phyloP scores from a whole-genome alignment of 1,139 yeast genomes.

The Taphrina deformans region DNA sequence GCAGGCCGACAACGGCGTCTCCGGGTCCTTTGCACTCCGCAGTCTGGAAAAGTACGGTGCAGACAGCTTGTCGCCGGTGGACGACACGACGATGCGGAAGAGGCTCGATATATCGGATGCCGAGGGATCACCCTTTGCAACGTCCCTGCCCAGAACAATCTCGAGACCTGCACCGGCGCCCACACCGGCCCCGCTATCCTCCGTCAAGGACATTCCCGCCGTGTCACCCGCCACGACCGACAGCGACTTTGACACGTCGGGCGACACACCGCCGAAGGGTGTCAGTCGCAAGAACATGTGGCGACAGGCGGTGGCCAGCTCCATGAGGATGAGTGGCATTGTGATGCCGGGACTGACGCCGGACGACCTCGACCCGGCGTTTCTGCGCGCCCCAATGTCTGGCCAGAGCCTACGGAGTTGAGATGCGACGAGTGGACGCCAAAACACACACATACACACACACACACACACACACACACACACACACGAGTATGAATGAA shows the following conservation, averaged over 20 bases:
- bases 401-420: neutral
- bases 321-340: conserved; percentile 30
- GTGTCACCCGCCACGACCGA: neutral
- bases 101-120: neutral
- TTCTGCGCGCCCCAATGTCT: neutral
- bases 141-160: conserved; percentile 19
- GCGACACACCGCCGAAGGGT: conserved; percentile 18
- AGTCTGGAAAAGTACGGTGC: conserved; percentile 14
- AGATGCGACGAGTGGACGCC: too few relatives aligned
- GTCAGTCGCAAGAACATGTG: conserved; percentile 10
- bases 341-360: conserved; percentile 11
- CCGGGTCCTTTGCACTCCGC: conserved; percentile 14
- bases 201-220: conserved; percentile 21
- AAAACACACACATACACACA: too few relatives aligned
- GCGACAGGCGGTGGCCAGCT: conserved; percentile 21
- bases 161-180: neutral
- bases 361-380: conserved; percentile 1
- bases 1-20: conserved; percentile 11
- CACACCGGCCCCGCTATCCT: conserved; percentile 6
- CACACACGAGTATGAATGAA: neutral
- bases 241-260: conserved; percentile 2
- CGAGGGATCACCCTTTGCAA: conserved; percentile 14
- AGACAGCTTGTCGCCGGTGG: neutral
- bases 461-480: too few relatives aligned
- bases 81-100: neutral